Evolutionary conservation across 1,284 basidiomycete genomes (phyloP), one percentile per base, ranked within the genome.

Genomic region (Ceratobasidium sp.): DNA sequence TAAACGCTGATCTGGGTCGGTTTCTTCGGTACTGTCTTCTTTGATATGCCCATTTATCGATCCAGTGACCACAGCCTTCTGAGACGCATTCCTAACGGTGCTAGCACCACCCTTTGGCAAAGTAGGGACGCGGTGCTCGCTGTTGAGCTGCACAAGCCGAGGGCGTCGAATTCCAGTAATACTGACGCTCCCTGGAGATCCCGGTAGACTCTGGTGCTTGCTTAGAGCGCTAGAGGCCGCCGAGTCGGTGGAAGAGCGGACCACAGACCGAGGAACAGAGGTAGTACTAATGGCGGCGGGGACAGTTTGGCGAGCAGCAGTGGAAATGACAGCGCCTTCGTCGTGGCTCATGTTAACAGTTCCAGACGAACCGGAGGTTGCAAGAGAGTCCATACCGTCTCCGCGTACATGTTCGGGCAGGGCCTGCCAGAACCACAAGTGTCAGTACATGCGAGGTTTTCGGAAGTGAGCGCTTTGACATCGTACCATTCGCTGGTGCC

Each of bases 131-230:
- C 90, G 88, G 40, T 87, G 86, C 32, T 90, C 89, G 79, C 88
- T 89, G 5, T 89, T 92, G 81, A 94, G 93, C 52, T 90, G 90
- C 40, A 93, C 91, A n/a, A 94, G 82, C 37, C 91, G 87, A 52
- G 91, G 90, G 15, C 61, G 44, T 40, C 71, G 49, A 44, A 75
- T 62, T n/a, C 62, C 70, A 34, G 71, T 56, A 9, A 75, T 46
- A 25, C 62, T 75, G 49, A 66, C 17, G 46, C 62, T 75, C 6
- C 71, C 71, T 9, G 71, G 71, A 4, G 71, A 75, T 52, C 59
- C 62, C 34, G 61, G 51, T 15, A 44, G 19, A 56, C 61, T 75
- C 61, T 37, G 61, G 37, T 52, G 49, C 44, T 75, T 75, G 62
- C 51, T 75, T 40, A 40, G 61, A 32, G 17, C 46, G 15, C 57